Evolutionary conservation across 2,329 filamentous ascomycete genomes (phyloP).

Genomic region (Ascochyta koolunga): DNA sequence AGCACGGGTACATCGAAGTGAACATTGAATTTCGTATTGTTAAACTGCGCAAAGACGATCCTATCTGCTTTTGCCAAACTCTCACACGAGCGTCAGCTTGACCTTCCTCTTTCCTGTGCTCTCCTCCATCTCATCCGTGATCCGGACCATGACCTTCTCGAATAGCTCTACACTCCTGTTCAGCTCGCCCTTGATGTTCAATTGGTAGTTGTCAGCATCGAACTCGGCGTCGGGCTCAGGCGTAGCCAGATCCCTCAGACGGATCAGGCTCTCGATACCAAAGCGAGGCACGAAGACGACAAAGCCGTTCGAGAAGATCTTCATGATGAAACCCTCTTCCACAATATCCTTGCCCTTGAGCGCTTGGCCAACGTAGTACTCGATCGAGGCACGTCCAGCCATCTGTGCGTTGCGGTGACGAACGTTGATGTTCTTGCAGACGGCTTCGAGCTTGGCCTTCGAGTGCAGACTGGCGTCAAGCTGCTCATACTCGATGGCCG

Average conservation of each 20-base stretch:
- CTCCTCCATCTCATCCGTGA: conserved; percentile 92
- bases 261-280: conserved; percentile 90
- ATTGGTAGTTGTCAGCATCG: conserved; percentile 82
- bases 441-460: conserved; percentile 83
- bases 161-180: conserved; percentile 77
- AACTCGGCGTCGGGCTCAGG: conserved; percentile 79
- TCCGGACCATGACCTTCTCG: conserved; percentile 85
- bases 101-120: conserved; percentile 94
- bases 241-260: conserved; percentile 80
- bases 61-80: background rate
- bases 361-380: conserved; percentile 97
- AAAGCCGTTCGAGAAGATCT: conserved; percentile 95
- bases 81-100: conserved; percentile 65
- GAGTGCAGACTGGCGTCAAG: conserved; percentile 82
- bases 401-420: conserved; percentile 97
- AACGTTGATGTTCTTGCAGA: conserved; percentile 98
- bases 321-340: conserved; percentile 95
- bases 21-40: background rate
- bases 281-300: conserved; percentile 96
- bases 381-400: conserved; percentile 89
- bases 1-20: background rate
- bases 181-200: conserved; percentile 65
- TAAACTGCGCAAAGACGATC: background rate
- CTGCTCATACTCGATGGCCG: conserved; percentile 90
- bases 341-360: conserved; percentile 77